phyloP scores from a whole-genome alignment of 257 asterid species.

The Solanum infundibuliforme region DNA sequence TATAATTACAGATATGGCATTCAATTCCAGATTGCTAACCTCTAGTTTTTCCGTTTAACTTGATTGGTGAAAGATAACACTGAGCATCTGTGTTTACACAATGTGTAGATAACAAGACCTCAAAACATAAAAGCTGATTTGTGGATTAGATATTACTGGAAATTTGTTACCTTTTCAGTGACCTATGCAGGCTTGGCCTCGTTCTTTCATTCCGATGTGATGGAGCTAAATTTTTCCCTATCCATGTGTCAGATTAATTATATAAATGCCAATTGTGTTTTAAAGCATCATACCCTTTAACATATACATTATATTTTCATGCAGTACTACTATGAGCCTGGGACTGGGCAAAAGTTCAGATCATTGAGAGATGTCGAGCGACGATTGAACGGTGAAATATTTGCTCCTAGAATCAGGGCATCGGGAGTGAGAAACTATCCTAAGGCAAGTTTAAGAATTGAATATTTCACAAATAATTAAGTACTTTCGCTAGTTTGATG shows the following conservation, averaged over 20 bases:
- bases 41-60: not conserved
- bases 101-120: not conserved
- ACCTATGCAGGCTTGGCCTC: not conserved
- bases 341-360: conserved; percentile 59
- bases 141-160: not conserved
- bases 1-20: not conserved
- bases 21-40: not conserved
- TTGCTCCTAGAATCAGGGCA: conserved; percentile 3
- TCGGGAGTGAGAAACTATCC: not conserved
- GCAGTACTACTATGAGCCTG: conserved; percentile 81
- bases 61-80: not conserved
- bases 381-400: conserved; percentile 35
- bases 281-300: not conserved
- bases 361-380: conserved; percentile 41
- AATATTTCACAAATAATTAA: not conserved
- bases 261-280: not conserved
- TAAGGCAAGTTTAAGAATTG: conserved; percentile 6
- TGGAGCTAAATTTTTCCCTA: not conserved
- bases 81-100: not conserved
- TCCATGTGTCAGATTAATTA: not conserved
- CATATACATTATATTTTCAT: not conserved
- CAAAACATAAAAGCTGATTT: not conserved
- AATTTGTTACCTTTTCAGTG: not conserved
- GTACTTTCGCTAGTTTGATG: not conserved
- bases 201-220: not conserved